Evolutionary conservation across 768 basidiomycete genomes (phyloP).

Genomic region (Psilocybe sp.): DNA sequence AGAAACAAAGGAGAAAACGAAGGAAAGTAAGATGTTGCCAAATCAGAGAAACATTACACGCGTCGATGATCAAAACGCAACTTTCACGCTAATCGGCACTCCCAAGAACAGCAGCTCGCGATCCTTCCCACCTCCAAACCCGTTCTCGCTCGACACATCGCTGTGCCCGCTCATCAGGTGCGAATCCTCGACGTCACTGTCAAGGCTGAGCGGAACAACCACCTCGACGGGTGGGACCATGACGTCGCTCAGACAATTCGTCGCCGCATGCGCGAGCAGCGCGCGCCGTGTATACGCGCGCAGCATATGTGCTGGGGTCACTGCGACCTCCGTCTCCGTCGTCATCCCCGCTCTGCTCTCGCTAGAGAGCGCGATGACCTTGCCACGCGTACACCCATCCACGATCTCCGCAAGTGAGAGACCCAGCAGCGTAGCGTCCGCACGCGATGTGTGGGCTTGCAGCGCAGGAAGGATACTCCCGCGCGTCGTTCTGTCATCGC

Average conservation of each 20-base stretch:
- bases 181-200: slow-evolving; percentile 29
- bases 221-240: slow-evolving; percentile 42
- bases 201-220: slow-evolving; percentile 38
- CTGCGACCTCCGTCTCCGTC: too few species aligned
- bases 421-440: too few species aligned
- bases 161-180: too few species aligned
- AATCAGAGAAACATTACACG: too few species aligned
- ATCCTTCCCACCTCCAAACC: background rate
- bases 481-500: too few species aligned
- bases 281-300: slow-evolving; percentile 54
- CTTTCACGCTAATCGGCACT: slow-evolving; percentile 70
- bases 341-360: too few species aligned
- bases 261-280: slow-evolving; percentile 49
- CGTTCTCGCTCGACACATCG: too few species aligned
- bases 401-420: too few species aligned
- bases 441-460: too few species aligned
- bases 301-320: slow-evolving; percentile 40
- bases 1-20: background rate
- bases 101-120: slow-evolving; percentile 54
- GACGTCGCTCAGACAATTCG: slow-evolving; percentile 69
- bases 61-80: slow-evolving; percentile 23
- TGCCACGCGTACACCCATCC: too few species aligned
- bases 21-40: slow-evolving; percentile 7
- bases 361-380: too few species aligned
- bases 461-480: too few species aligned